These are phyloP conservation scores for Mucor ambiguus DNA, from an alignment of 371 early-diverging fungal genomes.

Conservation along the genomic window DNA sequence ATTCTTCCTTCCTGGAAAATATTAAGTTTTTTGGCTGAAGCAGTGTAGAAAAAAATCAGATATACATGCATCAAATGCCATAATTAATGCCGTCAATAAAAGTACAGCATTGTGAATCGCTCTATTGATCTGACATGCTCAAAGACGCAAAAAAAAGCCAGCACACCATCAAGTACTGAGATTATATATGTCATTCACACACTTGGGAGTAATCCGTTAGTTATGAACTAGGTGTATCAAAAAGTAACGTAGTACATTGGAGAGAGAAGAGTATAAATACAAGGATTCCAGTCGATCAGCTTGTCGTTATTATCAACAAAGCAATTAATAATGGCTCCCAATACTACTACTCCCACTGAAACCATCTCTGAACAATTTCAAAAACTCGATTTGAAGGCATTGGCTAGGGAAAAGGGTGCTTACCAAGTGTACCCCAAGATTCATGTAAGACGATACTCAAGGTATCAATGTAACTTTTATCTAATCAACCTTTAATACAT, in stretches of 20 bases:
- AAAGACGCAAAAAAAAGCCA: not conserved
- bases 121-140: slow-evolving; percentile 1
- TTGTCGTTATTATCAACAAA: not conserved
- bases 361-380: slow-evolving; percentile 11
- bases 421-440: slow-evolving; percentile 14
- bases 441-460: not conserved
- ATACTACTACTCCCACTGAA: slow-evolving; percentile 1
- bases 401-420: slow-evolving; percentile 7
- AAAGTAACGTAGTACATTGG: not conserved
- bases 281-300: not conserved
- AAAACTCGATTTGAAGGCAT: slow-evolving; percentile 15
- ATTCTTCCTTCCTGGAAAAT: not conserved
- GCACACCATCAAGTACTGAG: not conserved
- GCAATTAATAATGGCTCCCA: slow-evolving; percentile 15
- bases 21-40: not conserved
- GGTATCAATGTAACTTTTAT: not conserved
- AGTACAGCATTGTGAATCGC: not conserved
- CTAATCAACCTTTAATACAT: not conserved
- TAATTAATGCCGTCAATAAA: not conserved
- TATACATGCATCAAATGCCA: not conserved
- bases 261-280: not conserved
- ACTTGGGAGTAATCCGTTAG: not conserved
- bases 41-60: not conserved
- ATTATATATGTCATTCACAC: not conserved
- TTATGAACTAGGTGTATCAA: not conserved